Conservation (phyloP, 129 eudicot species). For the Silybum marianum region DNA sequence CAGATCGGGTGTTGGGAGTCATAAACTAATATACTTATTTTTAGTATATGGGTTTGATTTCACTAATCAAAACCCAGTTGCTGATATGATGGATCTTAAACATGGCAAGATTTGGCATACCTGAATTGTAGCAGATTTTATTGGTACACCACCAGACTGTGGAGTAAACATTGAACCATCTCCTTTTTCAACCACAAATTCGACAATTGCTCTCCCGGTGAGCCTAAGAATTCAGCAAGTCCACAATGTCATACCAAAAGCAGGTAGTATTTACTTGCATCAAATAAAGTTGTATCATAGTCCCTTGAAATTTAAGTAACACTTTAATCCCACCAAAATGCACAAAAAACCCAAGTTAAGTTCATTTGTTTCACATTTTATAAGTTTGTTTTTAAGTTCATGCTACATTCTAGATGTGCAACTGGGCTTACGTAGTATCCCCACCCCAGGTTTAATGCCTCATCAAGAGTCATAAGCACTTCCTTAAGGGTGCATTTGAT, state of each 20-base stretch:
- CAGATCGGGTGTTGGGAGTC: not conserved
- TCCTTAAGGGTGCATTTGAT: not conserved
- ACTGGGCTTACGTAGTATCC: not conserved
- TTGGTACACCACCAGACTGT: slow-evolving; percentile 76
- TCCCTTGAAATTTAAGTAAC: not conserved
- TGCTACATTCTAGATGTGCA: not conserved
- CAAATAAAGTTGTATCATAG: not conserved
- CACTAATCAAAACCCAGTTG: not conserved
- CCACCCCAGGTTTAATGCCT: not conserved
- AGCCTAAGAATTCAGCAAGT: slow-evolving; percentile 48
- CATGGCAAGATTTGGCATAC: slow-evolving; percentile 32
- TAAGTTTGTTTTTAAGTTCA: not conserved
- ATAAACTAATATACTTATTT: not conserved
- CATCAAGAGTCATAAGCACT: not conserved
- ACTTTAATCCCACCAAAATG: not conserved
- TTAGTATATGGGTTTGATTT: not conserved
- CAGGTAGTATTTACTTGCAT: not conserved
- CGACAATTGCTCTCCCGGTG: slow-evolving; percentile 87
- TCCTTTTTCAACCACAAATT: slow-evolving; percentile 85
- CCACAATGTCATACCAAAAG: not conserved
- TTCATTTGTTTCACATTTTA: not conserved
- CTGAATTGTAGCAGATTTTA: slow-evolving; percentile 70
- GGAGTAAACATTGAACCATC: slow-evolving; percentile 90
- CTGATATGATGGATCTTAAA: not conserved
- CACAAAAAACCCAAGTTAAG: not conserved